Conservation (phyloP, 2,329 filamentous ascomycete species). For the Chaetoscypha palmicola region DNA sequence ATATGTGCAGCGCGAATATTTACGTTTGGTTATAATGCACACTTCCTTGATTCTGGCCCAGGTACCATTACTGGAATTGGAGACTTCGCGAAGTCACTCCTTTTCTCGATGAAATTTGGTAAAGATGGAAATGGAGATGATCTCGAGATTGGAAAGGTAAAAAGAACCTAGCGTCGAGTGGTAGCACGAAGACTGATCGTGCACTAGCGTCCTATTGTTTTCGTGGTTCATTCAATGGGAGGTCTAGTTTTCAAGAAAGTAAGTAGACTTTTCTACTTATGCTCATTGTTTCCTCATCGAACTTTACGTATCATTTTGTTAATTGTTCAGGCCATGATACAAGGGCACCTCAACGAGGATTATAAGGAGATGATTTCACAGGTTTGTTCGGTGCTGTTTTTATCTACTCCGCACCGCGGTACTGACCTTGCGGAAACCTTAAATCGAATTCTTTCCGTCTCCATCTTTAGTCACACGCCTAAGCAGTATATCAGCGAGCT, state of each 20-base stretch:
- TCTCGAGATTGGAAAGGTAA: conserved; percentile 6
- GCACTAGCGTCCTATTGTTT: conserved; percentile 9
- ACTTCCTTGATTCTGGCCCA: conserved; percentile 6
- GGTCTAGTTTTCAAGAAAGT: conserved; percentile 14
- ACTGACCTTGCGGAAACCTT: conserved; percentile 34
- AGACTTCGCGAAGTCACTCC: conserved; percentile 29
- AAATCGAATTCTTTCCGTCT: conserved; percentile 32
- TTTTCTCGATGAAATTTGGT: conserved; percentile 24
- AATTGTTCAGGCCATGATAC: conserved; percentile 1
- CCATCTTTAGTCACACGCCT: conserved; percentile 18
- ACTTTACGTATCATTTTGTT: neutral
- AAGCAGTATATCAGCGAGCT: neutral
- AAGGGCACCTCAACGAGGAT: conserved; percentile 23
- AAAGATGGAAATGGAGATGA: conserved; percentile 13
- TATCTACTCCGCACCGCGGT: conserved; percentile 38
- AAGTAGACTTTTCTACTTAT: neutral
- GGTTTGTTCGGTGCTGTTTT: conserved; percentile 34
- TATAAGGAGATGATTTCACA: conserved; percentile 27
- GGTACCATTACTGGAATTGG: conserved; percentile 10
- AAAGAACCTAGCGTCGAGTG: neutral
- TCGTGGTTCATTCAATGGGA: conserved; percentile 17
- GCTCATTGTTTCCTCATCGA: neutral
- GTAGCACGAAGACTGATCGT: neutral
- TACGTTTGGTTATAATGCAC: conserved; percentile 16
- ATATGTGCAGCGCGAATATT: conserved; percentile 9